Conservation (phyloP, 1,284 basidiomycete species). For the Cutaneotrichosporon spelunceum region DNA sequence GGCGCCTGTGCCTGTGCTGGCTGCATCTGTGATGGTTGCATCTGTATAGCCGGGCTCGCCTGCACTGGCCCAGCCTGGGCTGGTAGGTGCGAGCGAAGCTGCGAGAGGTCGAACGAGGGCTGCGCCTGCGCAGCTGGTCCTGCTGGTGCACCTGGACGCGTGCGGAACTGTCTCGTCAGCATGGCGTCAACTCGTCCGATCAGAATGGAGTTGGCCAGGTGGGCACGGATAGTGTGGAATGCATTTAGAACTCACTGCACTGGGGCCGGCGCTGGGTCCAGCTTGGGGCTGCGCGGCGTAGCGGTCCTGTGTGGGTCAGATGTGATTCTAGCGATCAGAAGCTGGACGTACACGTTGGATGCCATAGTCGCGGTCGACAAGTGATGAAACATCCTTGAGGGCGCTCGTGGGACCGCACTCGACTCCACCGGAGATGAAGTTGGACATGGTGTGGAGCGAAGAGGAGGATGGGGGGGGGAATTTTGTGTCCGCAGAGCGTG, state of each 20-base stretch:
- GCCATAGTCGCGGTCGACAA: conserved; percentile 41
- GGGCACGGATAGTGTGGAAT: neutral
- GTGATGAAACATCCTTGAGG: conserved; percentile 37
- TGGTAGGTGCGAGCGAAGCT: conserved; percentile 39
- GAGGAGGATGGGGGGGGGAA: neutral
- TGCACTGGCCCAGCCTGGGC: conserved; percentile 16
- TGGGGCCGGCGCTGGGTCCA: conserved; percentile 18
- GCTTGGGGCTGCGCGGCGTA: conserved; percentile 13
- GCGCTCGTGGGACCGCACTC: conserved; percentile 43
- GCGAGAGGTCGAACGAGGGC: conserved; percentile 40
- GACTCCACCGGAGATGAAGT: conserved; percentile 37
- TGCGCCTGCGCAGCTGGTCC: conserved; percentile 6
- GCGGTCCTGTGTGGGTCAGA: conserved; percentile 16
- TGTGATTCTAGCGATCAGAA: conserved; percentile 2
- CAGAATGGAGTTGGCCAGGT: neutral
- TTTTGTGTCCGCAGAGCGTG: neutral
- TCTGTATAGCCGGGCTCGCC: neutral
- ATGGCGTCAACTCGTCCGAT: neutral
- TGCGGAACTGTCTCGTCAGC: conserved; percentile 17
- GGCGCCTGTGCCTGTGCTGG: neutral
- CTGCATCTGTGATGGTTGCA: neutral
- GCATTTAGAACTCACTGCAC: conserved; percentile 15
- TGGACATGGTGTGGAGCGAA: conserved; percentile 30
- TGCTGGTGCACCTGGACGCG: conserved; percentile 14
- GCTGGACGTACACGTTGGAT: conserved; percentile 36